Conservation (phyloP, 805 yeast species). For the Huiozyma naganishii region DNA sequence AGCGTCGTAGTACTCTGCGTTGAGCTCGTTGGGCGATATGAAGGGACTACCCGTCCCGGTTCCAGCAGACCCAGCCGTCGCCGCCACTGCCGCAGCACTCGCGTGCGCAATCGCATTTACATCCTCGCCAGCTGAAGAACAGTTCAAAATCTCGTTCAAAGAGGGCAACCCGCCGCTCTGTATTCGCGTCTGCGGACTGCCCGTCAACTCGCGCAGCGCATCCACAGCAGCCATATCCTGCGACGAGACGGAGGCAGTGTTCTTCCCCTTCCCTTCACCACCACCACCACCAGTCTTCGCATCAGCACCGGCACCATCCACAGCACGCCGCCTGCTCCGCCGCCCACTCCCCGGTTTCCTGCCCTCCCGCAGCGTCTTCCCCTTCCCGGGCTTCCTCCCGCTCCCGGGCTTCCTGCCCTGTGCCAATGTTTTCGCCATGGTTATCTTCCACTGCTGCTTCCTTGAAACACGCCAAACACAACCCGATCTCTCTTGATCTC, state of each 20-base stretch:
- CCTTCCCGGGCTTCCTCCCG: conserved; percentile 28
- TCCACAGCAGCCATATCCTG: conserved; percentile 22
- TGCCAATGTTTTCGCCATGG: conserved; percentile 27
- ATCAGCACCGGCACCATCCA: background rate
- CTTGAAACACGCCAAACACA: too few relatives aligned
- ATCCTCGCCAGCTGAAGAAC: too few relatives aligned
- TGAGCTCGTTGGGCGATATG: too few relatives aligned
- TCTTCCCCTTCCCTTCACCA: background rate
- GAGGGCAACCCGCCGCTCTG: too few relatives aligned
- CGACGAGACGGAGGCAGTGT: background rate
- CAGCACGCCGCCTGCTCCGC: conserved; percentile 10
- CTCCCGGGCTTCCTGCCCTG: conserved; percentile 29
- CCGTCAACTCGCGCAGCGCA: conserved; percentile 20
- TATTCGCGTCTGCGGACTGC: conserved; percentile 8
- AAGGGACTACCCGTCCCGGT: too few relatives aligned
- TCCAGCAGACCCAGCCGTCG: too few relatives aligned
- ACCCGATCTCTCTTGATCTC: too few relatives aligned
- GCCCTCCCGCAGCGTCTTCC: conserved; percentile 25
- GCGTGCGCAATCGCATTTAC: too few relatives aligned
- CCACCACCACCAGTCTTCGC: background rate
- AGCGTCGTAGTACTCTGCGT: too few relatives aligned
- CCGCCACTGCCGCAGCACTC: too few relatives aligned
- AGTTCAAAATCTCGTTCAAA: too few relatives aligned
- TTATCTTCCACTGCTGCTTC: background rate
- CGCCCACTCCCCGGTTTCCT: conserved; percentile 28